Conservation (phyloP, 495 filamentous ascomycete species). For the Lindgomyces ingoldianus region DNA sequence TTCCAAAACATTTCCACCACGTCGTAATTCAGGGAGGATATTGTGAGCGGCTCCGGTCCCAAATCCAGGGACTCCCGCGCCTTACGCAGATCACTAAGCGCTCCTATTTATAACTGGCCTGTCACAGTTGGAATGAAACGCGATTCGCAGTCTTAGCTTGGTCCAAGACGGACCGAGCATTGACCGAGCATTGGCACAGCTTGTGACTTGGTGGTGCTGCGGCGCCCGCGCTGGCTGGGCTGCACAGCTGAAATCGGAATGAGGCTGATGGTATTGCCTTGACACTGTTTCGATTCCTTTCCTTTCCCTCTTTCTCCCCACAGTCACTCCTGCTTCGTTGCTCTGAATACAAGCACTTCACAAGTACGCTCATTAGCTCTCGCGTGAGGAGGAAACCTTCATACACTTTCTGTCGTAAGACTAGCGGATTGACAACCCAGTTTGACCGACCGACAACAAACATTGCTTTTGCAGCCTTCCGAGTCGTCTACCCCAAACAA, state of each 20-base stretch:
- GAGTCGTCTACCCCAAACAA: too few species aligned
- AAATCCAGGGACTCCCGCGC: not conserved
- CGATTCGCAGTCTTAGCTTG: not conserved
- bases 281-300: not conserved
- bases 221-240: not conserved
- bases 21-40: not conserved
- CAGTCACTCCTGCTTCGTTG: not conserved
- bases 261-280: not conserved
- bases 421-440: too few species aligned
- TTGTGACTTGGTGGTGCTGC: not conserved
- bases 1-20: not conserved
- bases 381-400: too few species aligned
- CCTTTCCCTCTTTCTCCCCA: not conserved
- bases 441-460: too few species aligned
- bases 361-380: not conserved
- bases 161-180: too few species aligned
- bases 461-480: too few species aligned
- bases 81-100: not conserved
- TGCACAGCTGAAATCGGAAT: not conserved
- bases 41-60: too few species aligned
- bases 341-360: not conserved
- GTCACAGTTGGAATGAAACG: not conserved
- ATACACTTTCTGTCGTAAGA: too few species aligned
- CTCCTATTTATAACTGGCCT: not conserved
- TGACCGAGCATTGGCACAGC: not conserved